Conservation (phyloP, 345 rosid genomes). For the Hibiscus trionum region DNA sequence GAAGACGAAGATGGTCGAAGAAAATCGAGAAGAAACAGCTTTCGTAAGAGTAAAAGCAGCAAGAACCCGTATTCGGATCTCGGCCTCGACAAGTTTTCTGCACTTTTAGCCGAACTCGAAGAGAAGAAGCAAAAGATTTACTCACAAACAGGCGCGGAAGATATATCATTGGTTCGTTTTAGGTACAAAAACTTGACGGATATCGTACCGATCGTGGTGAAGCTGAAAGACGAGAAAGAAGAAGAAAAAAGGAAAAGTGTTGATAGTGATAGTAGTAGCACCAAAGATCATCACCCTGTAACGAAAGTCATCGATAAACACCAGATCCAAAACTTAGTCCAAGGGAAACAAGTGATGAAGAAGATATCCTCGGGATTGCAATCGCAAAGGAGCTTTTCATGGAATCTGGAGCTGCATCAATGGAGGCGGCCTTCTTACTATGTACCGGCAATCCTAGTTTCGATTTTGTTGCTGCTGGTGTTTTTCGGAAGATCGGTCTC, state of each 20-base stretch:
- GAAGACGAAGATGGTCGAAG: conserved; percentile 24
- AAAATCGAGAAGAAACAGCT: conserved; percentile 21
- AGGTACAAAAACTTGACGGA: conserved; percentile 22
- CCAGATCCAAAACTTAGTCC: not conserved
- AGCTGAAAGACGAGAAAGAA: conserved; percentile 27
- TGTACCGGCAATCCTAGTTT: conserved; percentile 29
- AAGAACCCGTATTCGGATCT: conserved; percentile 52
- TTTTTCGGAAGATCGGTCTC: conserved; percentile 46
- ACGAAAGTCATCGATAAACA: not conserved
- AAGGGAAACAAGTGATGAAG: conserved; percentile 1
- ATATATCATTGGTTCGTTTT: conserved; percentile 39
- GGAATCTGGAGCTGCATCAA: conserved; percentile 13
- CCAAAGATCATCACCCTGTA: not conserved
- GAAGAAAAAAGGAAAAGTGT: conserved; percentile 9
- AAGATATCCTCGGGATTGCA: not conserved
- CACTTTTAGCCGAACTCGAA: conserved; percentile 43
- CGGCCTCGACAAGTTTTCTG: conserved; percentile 58
- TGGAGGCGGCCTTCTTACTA: conserved; percentile 40
- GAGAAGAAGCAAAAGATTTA: conserved; percentile 44
- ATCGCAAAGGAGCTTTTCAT: conserved; percentile 9
- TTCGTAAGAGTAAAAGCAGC: not conserved
- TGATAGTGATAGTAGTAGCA: not conserved
- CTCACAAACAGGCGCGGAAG: conserved; percentile 27
- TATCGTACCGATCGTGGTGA: conserved; percentile 39
- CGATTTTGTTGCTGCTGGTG: conserved; percentile 40